Conservation (phyloP, 1,284 basidiomycete genomes). For the Austroboletus niveus region DNA sequence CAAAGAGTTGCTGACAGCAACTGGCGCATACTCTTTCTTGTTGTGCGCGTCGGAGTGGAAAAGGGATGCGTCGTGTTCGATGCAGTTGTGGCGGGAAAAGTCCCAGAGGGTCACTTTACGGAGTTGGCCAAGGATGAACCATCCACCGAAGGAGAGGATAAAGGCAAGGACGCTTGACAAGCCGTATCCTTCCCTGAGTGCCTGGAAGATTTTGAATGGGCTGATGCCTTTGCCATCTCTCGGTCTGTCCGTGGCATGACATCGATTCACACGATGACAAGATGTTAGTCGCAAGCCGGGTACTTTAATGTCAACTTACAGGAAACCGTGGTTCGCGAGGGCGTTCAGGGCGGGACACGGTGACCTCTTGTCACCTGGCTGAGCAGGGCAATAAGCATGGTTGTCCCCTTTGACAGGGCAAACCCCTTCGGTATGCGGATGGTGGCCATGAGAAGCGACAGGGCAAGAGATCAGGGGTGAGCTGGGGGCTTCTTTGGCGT, state of each 20-base stretch:
- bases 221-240: slow-evolving; percentile 33
- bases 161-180: slow-evolving; percentile 34
- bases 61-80: slow-evolving; percentile 31
- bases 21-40: slow-evolving; percentile 33
- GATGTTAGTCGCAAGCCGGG: not conserved
- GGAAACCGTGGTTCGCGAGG: slow-evolving; percentile 45
- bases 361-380: slow-evolving; percentile 35
- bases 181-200: slow-evolving; percentile 36
- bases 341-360: slow-evolving; percentile 51
- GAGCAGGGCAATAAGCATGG: slow-evolving; percentile 27
- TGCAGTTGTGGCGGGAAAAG: slow-evolving; percentile 42
- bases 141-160: slow-evolving; percentile 30
- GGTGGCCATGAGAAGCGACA: slow-evolving; percentile 21
- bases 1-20: slow-evolving; percentile 18
- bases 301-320: slow-evolving; percentile 27
- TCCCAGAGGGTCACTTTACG: slow-evolving; percentile 36
- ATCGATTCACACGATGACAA: not conserved
- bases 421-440: slow-evolving; percentile 17
- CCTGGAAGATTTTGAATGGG: slow-evolving; percentile 26
- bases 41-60: slow-evolving; percentile 40
- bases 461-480: slow-evolving; percentile 13
- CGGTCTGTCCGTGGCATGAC: slow-evolving; percentile 26
- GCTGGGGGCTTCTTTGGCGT: not conserved
- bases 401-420: slow-evolving; percentile 21
- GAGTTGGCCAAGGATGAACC: slow-evolving; percentile 30